Percentiles rank a stretch among this genome's conserved stretches.
Evolutionary conservation across 345 rosid species (phyloP).

Genomic region (Boechera stricta): DNA sequence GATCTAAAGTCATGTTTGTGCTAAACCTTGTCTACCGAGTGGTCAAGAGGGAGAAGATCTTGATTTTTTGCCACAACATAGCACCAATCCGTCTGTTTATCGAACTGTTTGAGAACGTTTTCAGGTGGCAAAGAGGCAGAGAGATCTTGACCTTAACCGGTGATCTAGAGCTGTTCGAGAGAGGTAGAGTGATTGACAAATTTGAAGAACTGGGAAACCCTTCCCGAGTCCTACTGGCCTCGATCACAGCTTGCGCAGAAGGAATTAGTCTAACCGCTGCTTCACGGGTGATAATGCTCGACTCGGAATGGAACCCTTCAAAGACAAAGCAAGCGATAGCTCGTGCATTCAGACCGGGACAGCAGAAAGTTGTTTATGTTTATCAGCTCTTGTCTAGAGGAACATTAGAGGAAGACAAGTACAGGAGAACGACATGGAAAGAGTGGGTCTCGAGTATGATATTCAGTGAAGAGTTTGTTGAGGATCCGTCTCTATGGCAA

Average conservation of each 20-base stretch:
- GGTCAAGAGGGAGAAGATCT: slow-evolving; percentile 74
- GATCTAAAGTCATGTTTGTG: slow-evolving; percentile 96
- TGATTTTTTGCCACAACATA: slow-evolving; percentile 95
- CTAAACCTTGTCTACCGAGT: slow-evolving; percentile 81
- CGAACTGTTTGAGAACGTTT: slow-evolving; percentile 71
- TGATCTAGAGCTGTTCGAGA: slow-evolving; percentile 84
- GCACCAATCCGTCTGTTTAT: slow-evolving; percentile 78
- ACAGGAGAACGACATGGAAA: slow-evolving; percentile 92
- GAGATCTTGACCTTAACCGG: slow-evolving; percentile 86
- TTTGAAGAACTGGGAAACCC: slow-evolving; percentile 76
- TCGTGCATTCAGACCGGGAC: slow-evolving; percentile 92
- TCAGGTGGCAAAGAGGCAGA: slow-evolving; percentile 73
- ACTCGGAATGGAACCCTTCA: slow-evolving; percentile 94
- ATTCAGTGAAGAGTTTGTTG: slow-evolving; percentile 90
- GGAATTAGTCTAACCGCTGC: slow-evolving; percentile 98
- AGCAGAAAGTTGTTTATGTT: slow-evolving; percentile 87
- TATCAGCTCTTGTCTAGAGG: slow-evolving; percentile 86
- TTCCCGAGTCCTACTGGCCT: slow-evolving; percentile 74
- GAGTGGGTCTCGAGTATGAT: slow-evolving; percentile 98
- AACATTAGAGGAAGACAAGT: slow-evolving; percentile 88
- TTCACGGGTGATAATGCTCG: slow-evolving; percentile 80
- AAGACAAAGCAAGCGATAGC: slow-evolving; percentile 98
- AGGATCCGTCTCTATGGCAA: slow-evolving; percentile 89
- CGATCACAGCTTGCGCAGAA: slow-evolving; percentile 95
- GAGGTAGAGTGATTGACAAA: slow-evolving; percentile 79